Base-by-base conservation (phyloP, 129 eudicot genomes). In the Centaurea solstitialis region DNA sequence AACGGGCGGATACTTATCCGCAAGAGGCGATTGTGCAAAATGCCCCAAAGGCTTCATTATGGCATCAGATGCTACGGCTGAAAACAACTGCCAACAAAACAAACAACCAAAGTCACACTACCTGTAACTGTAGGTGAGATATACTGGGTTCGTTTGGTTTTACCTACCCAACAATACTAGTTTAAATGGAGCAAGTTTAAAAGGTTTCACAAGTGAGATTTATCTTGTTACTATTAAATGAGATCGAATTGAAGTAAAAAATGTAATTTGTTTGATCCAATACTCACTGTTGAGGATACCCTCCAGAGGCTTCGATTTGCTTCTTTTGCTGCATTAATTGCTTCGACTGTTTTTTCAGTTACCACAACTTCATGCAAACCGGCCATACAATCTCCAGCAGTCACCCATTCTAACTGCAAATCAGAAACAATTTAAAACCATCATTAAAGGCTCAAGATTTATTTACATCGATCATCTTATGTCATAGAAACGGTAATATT, bases 291-390 rank as follows among this genome's bases (percentile, higher is more conserved):
- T 83, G 98, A 94, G 39, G 98, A 94, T 30, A 94, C 97, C 80
- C 98, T 87, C 98, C 98, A 94, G 7, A 94, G 87, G 86, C 98
- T 91, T 81, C 91, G 91, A 18, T 88, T 91, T 79, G 87, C 90
- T 82, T 91, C 84, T 50, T 47, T 21, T 28, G 97, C 97, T 74
- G 53, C 28, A 78, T 86, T 82, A 66, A 91, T 88, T 68, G 97
- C 97, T 45, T 90, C 93, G 6, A 79, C 71, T 40, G 95, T 94
- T 81, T 90, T 91, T 12, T 90, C 79, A 47, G 92, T 94, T 76
- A 94, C 98, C 35, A 94, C 92, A 71, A 94, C 98, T 86, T 94
- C 98, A 84, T 94, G 98, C 95, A 94, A 91, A 38, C 98, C 98
- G 18, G 98, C 98, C 80, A 94, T 84, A 88, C 98, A 94, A 21